Evolutionary conservation across 306 rosid genomes (phyloP).

Genomic region (Begonia peltatifolia): DNA sequence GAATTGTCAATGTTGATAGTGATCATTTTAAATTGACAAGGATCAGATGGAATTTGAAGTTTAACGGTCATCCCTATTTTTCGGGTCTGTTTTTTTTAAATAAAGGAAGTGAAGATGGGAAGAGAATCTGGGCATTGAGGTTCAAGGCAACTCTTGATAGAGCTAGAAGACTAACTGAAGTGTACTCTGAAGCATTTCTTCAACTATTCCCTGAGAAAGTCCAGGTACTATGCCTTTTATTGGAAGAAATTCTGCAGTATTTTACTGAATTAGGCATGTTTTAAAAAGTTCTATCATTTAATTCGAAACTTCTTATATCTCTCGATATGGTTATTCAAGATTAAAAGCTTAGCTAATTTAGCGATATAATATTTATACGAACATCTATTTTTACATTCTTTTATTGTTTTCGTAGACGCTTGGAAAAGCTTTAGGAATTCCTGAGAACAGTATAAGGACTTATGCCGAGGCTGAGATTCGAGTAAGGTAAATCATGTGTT

Average conservation of each 20-base stretch:
- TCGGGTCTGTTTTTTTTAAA: no score
- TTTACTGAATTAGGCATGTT: no score
- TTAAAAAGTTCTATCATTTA: no score
- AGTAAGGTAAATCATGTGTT: slow-evolving; percentile 41
- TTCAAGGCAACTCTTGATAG: slow-evolving; percentile 94
- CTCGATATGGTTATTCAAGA: no score
- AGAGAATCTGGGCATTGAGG: slow-evolving; percentile 73
- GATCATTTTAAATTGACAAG: no score
- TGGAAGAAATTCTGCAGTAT: slow-evolving; percentile 1
- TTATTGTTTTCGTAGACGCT: slow-evolving; percentile 27
- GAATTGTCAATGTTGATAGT: no score
- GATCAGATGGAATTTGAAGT: neutral
- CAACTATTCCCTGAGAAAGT: slow-evolving; percentile 88
- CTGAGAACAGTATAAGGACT: slow-evolving; percentile 75
- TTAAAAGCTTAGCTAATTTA: no score
- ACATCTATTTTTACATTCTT: slow-evolving; percentile 12
- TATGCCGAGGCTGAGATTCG: slow-evolving; percentile 96
- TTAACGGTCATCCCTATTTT: slow-evolving; percentile 5
- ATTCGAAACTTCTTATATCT: no score
- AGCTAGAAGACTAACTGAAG: slow-evolving; percentile 88
- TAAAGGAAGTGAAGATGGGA: slow-evolving; percentile 90
- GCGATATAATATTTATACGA: no score
- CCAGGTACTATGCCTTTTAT: slow-evolving; percentile 37
- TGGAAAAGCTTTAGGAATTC: slow-evolving; percentile 81
- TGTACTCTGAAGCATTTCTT: slow-evolving; percentile 87